Conservation (phyloP, 805 yeast species). For the Kluyveromyces lactis region DNA sequence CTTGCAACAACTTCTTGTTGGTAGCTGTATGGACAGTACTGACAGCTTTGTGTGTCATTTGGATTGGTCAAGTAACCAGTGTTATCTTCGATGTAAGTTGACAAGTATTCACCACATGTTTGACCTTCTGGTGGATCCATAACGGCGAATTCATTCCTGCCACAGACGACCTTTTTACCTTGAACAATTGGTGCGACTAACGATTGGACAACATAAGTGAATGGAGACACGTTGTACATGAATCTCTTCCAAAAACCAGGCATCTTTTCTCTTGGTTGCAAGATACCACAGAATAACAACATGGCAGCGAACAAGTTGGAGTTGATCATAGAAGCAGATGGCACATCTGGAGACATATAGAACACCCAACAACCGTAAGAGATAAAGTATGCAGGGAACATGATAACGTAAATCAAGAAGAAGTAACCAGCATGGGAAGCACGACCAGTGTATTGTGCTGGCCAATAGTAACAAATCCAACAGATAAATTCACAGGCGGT, state of each 20-base stretch:
- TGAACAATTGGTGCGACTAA: conserved; percentile 35
- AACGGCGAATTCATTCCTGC: conserved; percentile 29
- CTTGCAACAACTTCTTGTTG: conserved; percentile 53
- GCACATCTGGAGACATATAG: conserved; percentile 37
- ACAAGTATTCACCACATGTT: conserved; percentile 42
- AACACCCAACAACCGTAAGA: conserved; percentile 48
- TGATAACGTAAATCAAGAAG: conserved; percentile 38
- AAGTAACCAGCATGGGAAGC: conserved; percentile 47
- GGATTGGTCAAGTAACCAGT: conserved; percentile 40
- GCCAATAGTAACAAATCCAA: conserved; percentile 42
- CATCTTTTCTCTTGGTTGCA: conserved; percentile 36
- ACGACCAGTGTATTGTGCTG: conserved; percentile 34
- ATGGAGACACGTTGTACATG: conserved; percentile 39
- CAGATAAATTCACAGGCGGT: conserved; percentile 34
- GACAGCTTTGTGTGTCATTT: conserved; percentile 44
- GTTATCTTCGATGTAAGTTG: conserved; percentile 25
- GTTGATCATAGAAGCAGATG: conserved; percentile 35
- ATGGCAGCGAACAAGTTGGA: conserved; percentile 44
- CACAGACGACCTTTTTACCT: conserved; percentile 32
- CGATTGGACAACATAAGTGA: conserved; percentile 39
- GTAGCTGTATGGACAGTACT: conserved; percentile 46
- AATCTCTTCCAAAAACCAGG: conserved; percentile 42
- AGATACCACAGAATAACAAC: conserved; percentile 46
- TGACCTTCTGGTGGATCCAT: conserved; percentile 39
- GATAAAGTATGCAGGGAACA: conserved; percentile 43